Evolutionary conservation across 179 eudicot species (phyloP), one percentile per base, ranked within the genome.

Genomic region (Drosera spatulata): DNA sequence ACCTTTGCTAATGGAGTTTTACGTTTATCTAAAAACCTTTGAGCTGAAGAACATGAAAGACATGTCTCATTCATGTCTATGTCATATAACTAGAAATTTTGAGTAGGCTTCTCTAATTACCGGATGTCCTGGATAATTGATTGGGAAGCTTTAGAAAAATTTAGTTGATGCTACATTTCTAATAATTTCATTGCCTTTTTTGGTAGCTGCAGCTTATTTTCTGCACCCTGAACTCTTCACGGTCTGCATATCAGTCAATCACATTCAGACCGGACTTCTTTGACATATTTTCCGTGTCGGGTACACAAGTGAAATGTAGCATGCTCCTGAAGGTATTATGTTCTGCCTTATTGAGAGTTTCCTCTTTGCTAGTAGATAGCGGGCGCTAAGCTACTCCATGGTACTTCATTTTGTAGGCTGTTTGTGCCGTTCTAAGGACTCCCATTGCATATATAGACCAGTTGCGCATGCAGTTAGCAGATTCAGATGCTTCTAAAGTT

Each of bases 351-450:
- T 13, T 13, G 4, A 53, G 2, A 10, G 59, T 46, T 41, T 6
- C 41, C 13, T 13, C 8, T 53, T 38, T 47, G 52, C 3, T 41
- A 7, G 7, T 56, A 53, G 53, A 54, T 54, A 50, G 7, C 50
- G 53, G 11, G n/a, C n/a, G n/a, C 33, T 33, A 7, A 41, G 2
- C 6, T 62, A 57, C 11, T 10, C 58, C 33, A 53, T 62, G 55
- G 58, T 50, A 7, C 43, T 37, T 49, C 4, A 10, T 5, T 42
- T n/a, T n/a, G n/a, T 69, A 91, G 98, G 95, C 91, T 55, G 72
- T 91, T 71, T 85, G 98, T 70, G 80, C 96, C 69, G 98, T 91
- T 66, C 75, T 91, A 46, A 79, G 98, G 82, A 88, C 91, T 15
- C 90, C 88, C 4, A 71, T 83, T 64, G 70, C 95, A 7, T 80